phyloP scores from a whole-genome alignment of 768 basidiomycete species.

The Coprinopsis strossmayeri region DNA sequence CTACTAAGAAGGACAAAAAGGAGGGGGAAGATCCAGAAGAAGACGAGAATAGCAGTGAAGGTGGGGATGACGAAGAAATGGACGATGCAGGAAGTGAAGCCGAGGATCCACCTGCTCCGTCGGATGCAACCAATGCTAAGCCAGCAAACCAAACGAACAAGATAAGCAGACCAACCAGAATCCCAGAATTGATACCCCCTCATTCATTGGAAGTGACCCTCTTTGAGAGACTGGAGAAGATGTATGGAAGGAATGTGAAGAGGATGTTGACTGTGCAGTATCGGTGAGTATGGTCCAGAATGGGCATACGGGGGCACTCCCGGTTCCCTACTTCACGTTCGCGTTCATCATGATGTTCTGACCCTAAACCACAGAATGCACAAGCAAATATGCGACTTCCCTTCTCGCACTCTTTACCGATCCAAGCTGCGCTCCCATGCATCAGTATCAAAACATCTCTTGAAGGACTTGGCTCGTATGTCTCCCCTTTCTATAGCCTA shows the following conservation, averaged over 20 bases:
- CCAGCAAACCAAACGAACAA: too few species aligned
- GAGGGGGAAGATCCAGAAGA: background rate
- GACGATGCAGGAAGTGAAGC: background rate
- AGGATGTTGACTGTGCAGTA: slow-evolving; percentile 89
- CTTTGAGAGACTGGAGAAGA: slow-evolving; percentile 84
- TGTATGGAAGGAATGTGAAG: slow-evolving; percentile 82
- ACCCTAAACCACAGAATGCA: slow-evolving; percentile 62
- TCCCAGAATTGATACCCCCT: slow-evolving; percentile 43
- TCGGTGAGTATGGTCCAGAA: slow-evolving; percentile 44
- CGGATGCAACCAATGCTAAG: background rate
- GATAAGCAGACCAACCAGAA: too few species aligned
- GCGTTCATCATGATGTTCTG: too few species aligned
- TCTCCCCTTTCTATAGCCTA: too few species aligned
- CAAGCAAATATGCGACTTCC: slow-evolving; percentile 75
- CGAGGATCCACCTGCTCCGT: background rate
- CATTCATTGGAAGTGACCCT: slow-evolving; percentile 80
- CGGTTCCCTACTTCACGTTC: too few species aligned
- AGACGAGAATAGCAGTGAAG: background rate
- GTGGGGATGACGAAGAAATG: background rate
- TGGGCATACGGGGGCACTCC: too few species aligned
- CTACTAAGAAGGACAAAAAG: background rate
- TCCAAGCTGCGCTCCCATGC: slow-evolving; percentile 62
- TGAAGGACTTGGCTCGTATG: slow-evolving; percentile 52
- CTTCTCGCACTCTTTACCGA: slow-evolving; percentile 75
- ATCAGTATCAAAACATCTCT: slow-evolving; percentile 65